A percentile compares a stretch with the other conserved stretches of the same genome.
These are phyloP conservation scores for Ophiosphaerella korrae DNA, from an alignment of 2,329 filamentous ascomycete genomes.

Conservation along the genomic window DNA sequence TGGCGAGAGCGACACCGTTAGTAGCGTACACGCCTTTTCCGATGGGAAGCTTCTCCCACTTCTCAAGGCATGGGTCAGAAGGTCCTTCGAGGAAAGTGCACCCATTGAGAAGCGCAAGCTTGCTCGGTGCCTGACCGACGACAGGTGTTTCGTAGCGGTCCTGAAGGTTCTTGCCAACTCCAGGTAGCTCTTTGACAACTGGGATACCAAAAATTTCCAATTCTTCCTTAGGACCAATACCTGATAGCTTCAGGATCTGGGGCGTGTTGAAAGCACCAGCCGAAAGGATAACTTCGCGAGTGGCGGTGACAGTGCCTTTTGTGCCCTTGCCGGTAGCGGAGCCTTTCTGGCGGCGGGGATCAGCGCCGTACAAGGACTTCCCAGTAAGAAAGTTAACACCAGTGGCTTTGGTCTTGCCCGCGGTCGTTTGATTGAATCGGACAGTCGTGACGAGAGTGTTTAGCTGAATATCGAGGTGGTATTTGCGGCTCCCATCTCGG, in stretches of 20 bases:
- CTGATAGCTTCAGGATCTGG: slow-evolving; percentile 65
- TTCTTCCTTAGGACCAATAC: slow-evolving; percentile 63
- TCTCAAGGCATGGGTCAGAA: slow-evolving; percentile 53
- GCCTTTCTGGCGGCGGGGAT: slow-evolving; percentile 33
- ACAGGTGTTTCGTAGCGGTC: slow-evolving; percentile 62
- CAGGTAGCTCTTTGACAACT: slow-evolving; percentile 61
- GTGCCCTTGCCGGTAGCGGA: slow-evolving; percentile 14
- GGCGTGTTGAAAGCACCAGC: slow-evolving; percentile 65
- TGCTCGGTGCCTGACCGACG: slow-evolving; percentile 49
- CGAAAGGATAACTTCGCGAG: slow-evolving; percentile 33
- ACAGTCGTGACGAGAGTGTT: slow-evolving; percentile 71
- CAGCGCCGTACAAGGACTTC: slow-evolving; percentile 47
- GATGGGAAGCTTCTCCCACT: slow-evolving; percentile 47
- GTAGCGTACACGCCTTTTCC: slow-evolving; percentile 54
- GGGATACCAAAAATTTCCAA: slow-evolving; percentile 61
- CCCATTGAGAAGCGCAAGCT: slow-evolving; percentile 43
- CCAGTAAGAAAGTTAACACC: slow-evolving; percentile 50
- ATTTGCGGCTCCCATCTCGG: slow-evolving; percentile 56
- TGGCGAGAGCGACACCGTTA: slow-evolving; percentile 58
- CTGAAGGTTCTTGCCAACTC: slow-evolving; percentile 68
- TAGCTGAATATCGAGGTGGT: slow-evolving; percentile 60
- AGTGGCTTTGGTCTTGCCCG: slow-evolving; percentile 54
- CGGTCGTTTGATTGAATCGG: slow-evolving; percentile 65
- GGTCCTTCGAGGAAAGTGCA: slow-evolving; percentile 45
- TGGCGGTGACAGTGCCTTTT: slow-evolving; percentile 34